Conservation (phyloP, 2,329 filamentous ascomycete genomes). For the Mycosphaerella sp. region DNA sequence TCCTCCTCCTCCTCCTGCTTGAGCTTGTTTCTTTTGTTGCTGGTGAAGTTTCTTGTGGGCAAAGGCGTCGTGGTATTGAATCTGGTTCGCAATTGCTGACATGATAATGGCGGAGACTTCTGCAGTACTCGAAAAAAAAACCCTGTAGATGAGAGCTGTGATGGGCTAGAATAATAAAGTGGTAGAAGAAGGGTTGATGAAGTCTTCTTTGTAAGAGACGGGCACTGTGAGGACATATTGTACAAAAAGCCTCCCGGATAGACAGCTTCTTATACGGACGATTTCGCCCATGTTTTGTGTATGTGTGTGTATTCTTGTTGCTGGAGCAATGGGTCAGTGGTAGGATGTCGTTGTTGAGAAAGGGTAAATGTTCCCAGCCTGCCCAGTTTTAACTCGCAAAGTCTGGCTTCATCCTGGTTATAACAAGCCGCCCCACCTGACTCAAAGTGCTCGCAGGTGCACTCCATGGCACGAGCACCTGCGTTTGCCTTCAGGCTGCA, state of each 20-base stretch:
- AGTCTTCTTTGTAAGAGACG: background rate
- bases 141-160: conserved; percentile 1
- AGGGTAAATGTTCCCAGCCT: background rate
- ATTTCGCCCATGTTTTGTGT: background rate
- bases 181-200: background rate
- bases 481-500: background rate
- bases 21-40: background rate
- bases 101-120: conserved; percentile 3
- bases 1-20: background rate
- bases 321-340: conserved; percentile 1
- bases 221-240: background rate
- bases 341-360: conserved; percentile 2
- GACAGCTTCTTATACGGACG: background rate
- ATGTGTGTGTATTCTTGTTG: conserved; percentile 4
- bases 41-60: conserved; percentile 5
- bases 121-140: conserved; percentile 2
- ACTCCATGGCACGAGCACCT: conserved; percentile 3
- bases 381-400: background rate
- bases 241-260: background rate
- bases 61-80: conserved; percentile 5
- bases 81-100: conserved; percentile 6
- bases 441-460: background rate
- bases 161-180: background rate
- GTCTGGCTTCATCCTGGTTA: conserved; percentile 5
- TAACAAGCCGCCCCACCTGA: background rate